Conservation (phyloP, 2,329 filamentous ascomycete species). For the Fusarium aywerte region DNA sequence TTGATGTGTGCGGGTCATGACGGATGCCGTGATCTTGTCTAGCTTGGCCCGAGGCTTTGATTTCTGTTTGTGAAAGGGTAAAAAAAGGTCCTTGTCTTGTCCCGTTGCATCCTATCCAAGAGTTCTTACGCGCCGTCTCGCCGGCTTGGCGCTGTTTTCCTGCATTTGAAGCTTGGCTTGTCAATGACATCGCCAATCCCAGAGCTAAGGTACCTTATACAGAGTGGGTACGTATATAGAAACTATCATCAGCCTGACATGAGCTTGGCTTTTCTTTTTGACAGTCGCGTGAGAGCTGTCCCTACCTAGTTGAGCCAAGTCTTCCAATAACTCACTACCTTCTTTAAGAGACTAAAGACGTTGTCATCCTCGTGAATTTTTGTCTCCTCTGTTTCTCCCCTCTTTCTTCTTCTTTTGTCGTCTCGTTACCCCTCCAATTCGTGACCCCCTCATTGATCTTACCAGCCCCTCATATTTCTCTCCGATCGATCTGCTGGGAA, state of each 20-base stretch:
- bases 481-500: slow-evolving; percentile 18
- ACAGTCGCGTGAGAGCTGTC: slow-evolving; percentile 30
- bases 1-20: slow-evolving; percentile 37
- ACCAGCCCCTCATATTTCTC: slow-evolving; percentile 7
- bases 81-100: neutral
- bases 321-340: neutral
- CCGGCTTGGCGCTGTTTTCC: slow-evolving; percentile 35
- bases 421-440: slow-evolving; percentile 20
- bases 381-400: neutral
- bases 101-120: slow-evolving; percentile 13
- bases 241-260: neutral
- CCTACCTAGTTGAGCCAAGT: slow-evolving; percentile 30
- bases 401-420: neutral
- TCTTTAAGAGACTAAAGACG: slow-evolving; percentile 8
- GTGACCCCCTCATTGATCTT: slow-evolving; percentile 21
- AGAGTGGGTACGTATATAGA: neutral
- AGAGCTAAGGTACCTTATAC: too few relatives aligned
- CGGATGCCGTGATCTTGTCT: slow-evolving; percentile 27
- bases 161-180: slow-evolving; percentile 14
- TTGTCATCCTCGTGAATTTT: slow-evolving; percentile 9
- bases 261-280: slow-evolving; percentile 7
- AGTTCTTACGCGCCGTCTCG: slow-evolving; percentile 27
- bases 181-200: slow-evolving; percentile 27
- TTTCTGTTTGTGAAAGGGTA: neutral
- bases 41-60: slow-evolving; percentile 6